Percentiles rank a stretch among this genome's conserved stretches.
Evolutionary conservation across 164 flowering plant species (phyloP).

Genomic region (Pachysandra terminalis): DNA sequence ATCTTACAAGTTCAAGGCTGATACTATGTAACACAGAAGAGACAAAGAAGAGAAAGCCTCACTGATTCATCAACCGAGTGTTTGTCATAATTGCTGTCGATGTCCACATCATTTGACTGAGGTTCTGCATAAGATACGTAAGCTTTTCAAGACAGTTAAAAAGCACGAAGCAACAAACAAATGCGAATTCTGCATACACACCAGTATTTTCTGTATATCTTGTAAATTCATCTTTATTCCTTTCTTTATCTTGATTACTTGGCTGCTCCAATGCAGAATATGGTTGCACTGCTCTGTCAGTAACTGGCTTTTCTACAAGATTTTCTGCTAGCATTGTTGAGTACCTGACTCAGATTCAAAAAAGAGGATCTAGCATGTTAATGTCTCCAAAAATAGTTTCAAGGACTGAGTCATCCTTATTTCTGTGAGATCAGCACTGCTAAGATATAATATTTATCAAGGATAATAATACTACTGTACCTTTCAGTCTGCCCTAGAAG

Average conservation of each 20-base stretch:
- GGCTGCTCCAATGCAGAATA: slow-evolving; percentile 18
- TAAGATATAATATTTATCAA: background rate
- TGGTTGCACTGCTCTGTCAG: slow-evolving; percentile 25
- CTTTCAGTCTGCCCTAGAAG: slow-evolving; percentile 98
- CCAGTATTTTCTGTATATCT: slow-evolving; percentile 18
- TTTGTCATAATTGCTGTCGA: slow-evolving; percentile 63
- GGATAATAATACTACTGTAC: slow-evolving; percentile 28
- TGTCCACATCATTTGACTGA: slow-evolving; percentile 39
- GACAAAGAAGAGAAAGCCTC: slow-evolving; percentile 22
- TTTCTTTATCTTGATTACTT: slow-evolving; percentile 24
- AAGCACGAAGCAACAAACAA: background rate
- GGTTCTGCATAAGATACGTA: slow-evolving; percentile 29
- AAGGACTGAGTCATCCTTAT: background rate
- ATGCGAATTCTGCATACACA: slow-evolving; percentile 21
- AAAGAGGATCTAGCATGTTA: background rate
- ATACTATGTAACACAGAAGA: background rate
- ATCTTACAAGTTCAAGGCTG: background rate
- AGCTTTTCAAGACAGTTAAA: background rate
- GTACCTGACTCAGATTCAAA: slow-evolving; percentile 52
- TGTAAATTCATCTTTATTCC: slow-evolving; percentile 13
- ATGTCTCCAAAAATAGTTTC: background rate
- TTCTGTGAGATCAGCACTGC: background rate
- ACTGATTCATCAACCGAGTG: slow-evolving; percentile 69
- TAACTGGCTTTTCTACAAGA: slow-evolving; percentile 54
- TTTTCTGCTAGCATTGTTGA: slow-evolving; percentile 99